Evolutionary conservation across 106 monocot genomes (phyloP).

Genomic region (Apostasia shenzhenica): DNA sequence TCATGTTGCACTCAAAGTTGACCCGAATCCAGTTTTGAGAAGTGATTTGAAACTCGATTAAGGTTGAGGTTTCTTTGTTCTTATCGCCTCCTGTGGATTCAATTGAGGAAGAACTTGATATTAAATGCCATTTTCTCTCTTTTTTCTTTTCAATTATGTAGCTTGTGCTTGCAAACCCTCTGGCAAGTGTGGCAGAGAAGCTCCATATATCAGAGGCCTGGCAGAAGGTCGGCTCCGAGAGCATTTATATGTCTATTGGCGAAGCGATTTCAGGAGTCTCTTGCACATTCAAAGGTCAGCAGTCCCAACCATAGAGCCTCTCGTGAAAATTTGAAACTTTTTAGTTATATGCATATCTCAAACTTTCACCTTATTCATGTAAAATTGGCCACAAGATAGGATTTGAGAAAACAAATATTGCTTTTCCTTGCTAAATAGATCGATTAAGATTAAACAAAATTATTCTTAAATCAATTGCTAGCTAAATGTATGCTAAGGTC

Average conservation of each 20-base stretch:
- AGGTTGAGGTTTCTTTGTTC: no score
- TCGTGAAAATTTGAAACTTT: not conserved
- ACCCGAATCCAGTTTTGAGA: no score
- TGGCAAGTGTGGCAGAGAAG: slow-evolving; percentile 29
- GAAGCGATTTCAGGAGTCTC: slow-evolving; percentile 10
- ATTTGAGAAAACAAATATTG: not conserved
- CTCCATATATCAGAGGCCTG: slow-evolving; percentile 20
- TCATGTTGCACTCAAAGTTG: no score
- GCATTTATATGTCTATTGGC: slow-evolving; percentile 9
- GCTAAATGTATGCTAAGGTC: no score
- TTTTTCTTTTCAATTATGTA: slow-evolving; percentile 2
- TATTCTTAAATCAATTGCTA: not conserved
- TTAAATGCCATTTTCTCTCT: not conserved
- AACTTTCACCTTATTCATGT: no score
- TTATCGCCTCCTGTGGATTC: no score
- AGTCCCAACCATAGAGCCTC: not conserved
- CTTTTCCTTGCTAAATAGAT: not conserved
- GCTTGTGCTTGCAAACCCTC: slow-evolving; percentile 44
- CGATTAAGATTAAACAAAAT: slow-evolving; percentile 9
- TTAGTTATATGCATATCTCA: not conserved
- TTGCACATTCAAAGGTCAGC: not conserved
- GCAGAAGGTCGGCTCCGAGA: slow-evolving; percentile 24
- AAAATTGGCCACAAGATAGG: no score
- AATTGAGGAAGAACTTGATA: no score
- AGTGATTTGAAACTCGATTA: no score